phyloP scores from a whole-genome alignment of 2,329 filamentous ascomycete species.

The Aureobasidium sp. region DNA sequence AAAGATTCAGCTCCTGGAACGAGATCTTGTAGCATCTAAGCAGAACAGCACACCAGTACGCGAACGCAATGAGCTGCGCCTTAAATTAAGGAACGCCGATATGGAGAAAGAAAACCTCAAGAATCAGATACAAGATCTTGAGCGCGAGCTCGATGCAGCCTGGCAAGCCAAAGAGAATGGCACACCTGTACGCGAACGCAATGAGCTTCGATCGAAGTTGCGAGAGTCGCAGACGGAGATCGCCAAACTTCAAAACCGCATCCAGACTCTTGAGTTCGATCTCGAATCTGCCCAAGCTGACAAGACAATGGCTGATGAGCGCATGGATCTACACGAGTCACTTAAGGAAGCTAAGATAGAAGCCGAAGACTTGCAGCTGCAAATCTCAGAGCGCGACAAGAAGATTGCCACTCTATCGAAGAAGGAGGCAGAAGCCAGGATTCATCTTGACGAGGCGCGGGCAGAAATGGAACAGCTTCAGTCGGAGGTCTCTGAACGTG shows the following conservation, averaged over 20 bases:
- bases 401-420: constrained; percentile 52
- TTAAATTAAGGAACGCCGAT: constrained; percentile 27
- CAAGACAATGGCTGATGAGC: constrained; percentile 46
- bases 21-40: constrained; percentile 33
- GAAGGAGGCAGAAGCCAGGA: constrained; percentile 54
- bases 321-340: constrained; percentile 53
- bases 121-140: constrained; percentile 29
- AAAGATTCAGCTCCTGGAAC: constrained; percentile 40
- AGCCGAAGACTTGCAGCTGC: constrained; percentile 54
- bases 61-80: constrained; percentile 30
- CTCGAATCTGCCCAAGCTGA: constrained; percentile 49
- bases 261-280: constrained; percentile 51
- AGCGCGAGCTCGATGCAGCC: constrained; percentile 30
- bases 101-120: constrained; percentile 28
- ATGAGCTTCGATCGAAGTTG: constrained; percentile 28
- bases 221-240: constrained; percentile 31
- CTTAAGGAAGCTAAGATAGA: constrained; percentile 55
- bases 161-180: constrained; percentile 23
- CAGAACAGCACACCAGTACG: constrained; percentile 30
- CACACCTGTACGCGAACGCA: constrained; percentile 29
- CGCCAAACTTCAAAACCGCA: constrained; percentile 43
- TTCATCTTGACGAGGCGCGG: constrained; percentile 58
- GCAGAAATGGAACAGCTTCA: constrained; percentile 38
- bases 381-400: constrained; percentile 62
- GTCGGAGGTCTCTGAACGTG: constrained; percentile 49